A percentile compares a stretch with the other conserved stretches of the same genome.
Evolutionary conservation across 163 green algal genomes (phyloP).

Genomic region (Volvox carteri): DNA sequence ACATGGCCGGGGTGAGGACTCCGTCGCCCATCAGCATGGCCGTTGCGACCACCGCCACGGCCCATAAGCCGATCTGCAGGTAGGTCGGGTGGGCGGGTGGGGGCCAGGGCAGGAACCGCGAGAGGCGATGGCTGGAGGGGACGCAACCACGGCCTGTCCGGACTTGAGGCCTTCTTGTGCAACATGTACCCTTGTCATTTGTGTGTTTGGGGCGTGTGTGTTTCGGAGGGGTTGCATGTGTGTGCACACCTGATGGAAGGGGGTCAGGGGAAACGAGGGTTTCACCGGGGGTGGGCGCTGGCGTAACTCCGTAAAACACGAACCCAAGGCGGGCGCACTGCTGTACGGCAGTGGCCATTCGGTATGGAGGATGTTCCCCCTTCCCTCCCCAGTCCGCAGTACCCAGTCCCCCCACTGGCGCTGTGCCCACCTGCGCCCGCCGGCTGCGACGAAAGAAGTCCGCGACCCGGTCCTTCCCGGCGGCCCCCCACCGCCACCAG

Average conservation of each 20-base stretch:
- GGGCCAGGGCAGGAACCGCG: no score
- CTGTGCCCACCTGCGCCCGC: background rate
- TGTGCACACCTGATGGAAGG: background rate
- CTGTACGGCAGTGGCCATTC: no score
- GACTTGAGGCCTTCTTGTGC: background rate
- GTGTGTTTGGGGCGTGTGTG: background rate
- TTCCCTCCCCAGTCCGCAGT: no score
- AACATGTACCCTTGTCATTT: background rate
- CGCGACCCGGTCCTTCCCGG: background rate
- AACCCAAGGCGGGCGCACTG: no score
- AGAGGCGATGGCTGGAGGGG: no score
- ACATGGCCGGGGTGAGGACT: conserved; percentile 82
- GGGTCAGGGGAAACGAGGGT: no score
- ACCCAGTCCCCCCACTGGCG: no score
- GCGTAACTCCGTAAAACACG: no score
- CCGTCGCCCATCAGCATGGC: conserved; percentile 79
- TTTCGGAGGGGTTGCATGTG: background rate
- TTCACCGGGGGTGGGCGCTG: no score
- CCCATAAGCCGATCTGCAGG: conserved; percentile 60
- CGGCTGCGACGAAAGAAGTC: conserved; percentile 3
- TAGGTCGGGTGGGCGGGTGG: no score
- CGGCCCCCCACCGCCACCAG: background rate
- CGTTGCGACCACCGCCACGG: conserved; percentile 70
- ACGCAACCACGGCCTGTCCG: background rate
- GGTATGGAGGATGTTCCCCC: background rate